Conservation (phyloP, 2,329 filamentous ascomycete species). For the Beauveria sp. region DNA sequence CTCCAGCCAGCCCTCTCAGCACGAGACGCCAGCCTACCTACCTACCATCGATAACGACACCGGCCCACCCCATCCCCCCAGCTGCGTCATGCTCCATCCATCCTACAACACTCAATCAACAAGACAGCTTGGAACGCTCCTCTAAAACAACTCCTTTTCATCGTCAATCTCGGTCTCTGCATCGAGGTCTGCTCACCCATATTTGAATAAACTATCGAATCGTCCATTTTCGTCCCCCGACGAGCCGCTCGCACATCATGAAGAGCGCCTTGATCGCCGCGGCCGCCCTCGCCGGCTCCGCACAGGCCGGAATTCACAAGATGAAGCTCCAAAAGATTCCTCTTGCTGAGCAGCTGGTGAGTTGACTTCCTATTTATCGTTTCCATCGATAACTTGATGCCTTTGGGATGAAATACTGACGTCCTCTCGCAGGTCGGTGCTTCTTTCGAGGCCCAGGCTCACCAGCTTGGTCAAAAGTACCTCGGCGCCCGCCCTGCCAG, state of each 20-base stretch:
- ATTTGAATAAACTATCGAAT: background rate
- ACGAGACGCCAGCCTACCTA: conserved; percentile 7
- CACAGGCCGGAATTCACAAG: conserved; percentile 83
- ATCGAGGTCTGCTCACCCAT: background rate
- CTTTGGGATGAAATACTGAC: background rate
- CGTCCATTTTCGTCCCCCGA: background rate
- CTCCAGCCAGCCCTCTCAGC: background rate
- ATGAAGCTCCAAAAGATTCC: conserved; percentile 97
- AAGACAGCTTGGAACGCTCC: background rate
- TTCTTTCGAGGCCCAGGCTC: conserved; percentile 74
- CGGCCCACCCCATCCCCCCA: conserved; percentile 5
- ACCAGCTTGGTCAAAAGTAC: conserved; percentile 90
- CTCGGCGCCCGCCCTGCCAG: conserved; percentile 66
- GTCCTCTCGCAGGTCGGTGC: conserved; percentile 52
- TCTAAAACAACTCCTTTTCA: background rate
- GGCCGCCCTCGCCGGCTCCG: conserved; percentile 74
- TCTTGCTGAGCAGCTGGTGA: conserved; percentile 82
- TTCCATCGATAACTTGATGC: background rate
- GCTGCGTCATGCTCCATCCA: conserved; percentile 12
- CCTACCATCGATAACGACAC: conserved; percentile 10
- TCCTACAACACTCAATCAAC: conserved; percentile 10
- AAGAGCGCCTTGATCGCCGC: conserved; percentile 77
- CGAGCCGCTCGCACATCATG: conserved; percentile 50
- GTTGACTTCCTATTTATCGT: conserved; percentile 25
- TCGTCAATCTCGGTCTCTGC: conserved; percentile 4